A percentile compares a stretch with the other conserved stretches of the same genome.
Evolutionary conservation across 345 rosid species (phyloP).

Genomic region (Aquilaria malaccensis): DNA sequence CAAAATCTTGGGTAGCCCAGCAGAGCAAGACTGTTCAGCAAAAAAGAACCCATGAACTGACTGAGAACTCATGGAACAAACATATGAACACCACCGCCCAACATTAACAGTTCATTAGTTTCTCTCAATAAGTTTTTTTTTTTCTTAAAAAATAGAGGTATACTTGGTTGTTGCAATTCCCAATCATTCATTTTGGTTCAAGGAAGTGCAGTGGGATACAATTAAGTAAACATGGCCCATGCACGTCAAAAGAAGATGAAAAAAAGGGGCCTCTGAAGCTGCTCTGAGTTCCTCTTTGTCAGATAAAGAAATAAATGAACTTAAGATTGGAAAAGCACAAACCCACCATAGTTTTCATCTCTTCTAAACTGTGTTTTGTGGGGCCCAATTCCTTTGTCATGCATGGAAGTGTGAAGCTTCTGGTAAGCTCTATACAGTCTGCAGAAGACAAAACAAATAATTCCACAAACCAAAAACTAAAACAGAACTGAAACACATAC

Average conservation of each 20-base stretch:
- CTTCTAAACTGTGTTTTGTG: conserved; percentile 98
- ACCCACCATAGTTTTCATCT: conserved; percentile 80
- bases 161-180: no score
- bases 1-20: conserved; percentile 97
- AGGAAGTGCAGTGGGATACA: no score
- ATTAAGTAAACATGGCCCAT: no score
- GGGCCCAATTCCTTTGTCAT: conserved; percentile 68
- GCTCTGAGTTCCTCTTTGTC: no score
- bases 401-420: conserved; percentile 85
- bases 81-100: not conserved
- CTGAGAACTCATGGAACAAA: not conserved
- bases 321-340: not conserved
- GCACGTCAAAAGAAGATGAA: not conserved
- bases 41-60: conserved; percentile 3
- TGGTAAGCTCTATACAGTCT: conserved; percentile 95
- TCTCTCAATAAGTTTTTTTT: not conserved
- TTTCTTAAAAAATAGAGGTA: no score
- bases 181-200: no score
- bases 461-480: not conserved
- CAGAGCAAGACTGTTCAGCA: conserved; percentile 72
- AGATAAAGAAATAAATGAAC: conserved; percentile 2
- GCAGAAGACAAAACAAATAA: conserved; percentile 23
- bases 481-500: not conserved
- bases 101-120: not conserved
- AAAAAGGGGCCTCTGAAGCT: not conserved